phyloP scores from a whole-genome alignment of 768 basidiomycete genomes.

The Serpula lacrymans region DNA sequence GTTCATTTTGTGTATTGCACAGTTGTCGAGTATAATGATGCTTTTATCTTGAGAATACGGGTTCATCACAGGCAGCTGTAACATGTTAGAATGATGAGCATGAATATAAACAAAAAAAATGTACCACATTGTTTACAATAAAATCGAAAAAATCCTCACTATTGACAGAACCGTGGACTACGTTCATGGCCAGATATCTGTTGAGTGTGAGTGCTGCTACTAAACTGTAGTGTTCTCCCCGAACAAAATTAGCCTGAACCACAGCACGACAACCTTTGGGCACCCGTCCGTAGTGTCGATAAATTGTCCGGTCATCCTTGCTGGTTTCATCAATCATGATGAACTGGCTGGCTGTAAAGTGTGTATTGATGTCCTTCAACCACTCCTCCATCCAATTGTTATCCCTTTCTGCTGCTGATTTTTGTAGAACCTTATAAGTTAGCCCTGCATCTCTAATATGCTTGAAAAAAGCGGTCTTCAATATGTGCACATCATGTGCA shows the following conservation, averaged over 20 bases:
- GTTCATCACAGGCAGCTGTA: too few species aligned
- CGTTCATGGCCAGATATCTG: too few species aligned
- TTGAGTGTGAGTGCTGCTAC: too few species aligned
- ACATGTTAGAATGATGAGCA: too few species aligned
- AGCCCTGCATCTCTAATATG: slow-evolving; percentile 15
- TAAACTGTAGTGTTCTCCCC: too few species aligned
- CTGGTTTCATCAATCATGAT: slow-evolving; percentile 27
- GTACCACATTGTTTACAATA: too few species aligned
- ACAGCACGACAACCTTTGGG: background rate
- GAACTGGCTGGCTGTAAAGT: slow-evolving; percentile 15
- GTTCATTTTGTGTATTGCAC: slow-evolving; percentile 39
- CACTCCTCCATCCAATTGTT: slow-evolving; percentile 13
- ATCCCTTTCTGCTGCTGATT: slow-evolving; percentile 17
- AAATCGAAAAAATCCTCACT: too few species aligned
- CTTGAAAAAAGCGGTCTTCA: too few species aligned
- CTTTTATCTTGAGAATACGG: slow-evolving; percentile 34
- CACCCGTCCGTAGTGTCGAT: slow-evolving; percentile 8
- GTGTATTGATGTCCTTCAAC: slow-evolving; percentile 5
- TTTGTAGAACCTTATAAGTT: slow-evolving; percentile 18
- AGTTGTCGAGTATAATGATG: slow-evolving; percentile 38
- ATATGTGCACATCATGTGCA: too few species aligned
- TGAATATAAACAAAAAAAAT: too few species aligned
- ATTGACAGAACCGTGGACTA: too few species aligned
- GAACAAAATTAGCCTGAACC: too few species aligned
- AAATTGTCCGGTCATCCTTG: slow-evolving; percentile 23